Evolutionary conservation across 2,329 filamentous ascomycete genomes (phyloP).

Genomic region (Fusarium armeniacum): DNA sequence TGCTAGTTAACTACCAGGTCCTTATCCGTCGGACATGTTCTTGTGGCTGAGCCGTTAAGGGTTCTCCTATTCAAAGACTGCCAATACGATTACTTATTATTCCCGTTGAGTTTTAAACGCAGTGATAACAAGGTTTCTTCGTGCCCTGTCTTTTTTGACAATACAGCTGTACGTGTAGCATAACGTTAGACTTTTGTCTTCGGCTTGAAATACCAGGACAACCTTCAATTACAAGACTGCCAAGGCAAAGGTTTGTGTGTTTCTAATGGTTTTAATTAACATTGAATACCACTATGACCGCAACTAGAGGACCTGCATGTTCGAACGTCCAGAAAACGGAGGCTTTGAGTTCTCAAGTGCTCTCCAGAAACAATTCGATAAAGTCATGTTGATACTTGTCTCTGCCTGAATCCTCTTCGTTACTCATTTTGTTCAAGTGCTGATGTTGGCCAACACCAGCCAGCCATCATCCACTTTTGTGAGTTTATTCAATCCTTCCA

Average conservation of each 20-base stretch:
- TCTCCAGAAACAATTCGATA: background rate
- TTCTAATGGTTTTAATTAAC: constrained; percentile 19
- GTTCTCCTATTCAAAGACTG: constrained; percentile 18
- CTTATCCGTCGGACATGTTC: constrained; percentile 16
- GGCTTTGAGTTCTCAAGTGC: background rate
- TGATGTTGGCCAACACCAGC: constrained; percentile 36
- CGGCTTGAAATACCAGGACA: too few species aligned
- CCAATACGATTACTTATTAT: constrained; percentile 1
- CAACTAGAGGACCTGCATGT: background rate
- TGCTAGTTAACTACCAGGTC: background rate
- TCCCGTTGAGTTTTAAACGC: too few species aligned
- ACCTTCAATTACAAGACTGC: constrained; percentile 12
- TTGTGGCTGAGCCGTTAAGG: constrained; percentile 35
- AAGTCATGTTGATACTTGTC: background rate
- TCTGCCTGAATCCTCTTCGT: constrained; percentile 18
- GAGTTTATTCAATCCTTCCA: constrained; percentile 13
- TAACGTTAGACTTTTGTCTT: too few species aligned
- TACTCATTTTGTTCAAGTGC: constrained; percentile 13
- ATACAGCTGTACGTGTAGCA: too few species aligned
- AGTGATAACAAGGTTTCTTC: too few species aligned
- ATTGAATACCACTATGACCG: constrained; percentile 1
- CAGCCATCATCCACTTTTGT: constrained; percentile 13
- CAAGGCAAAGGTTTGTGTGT: constrained; percentile 23
- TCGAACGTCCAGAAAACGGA: background rate
- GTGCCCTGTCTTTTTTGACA: too few species aligned